Evolutionary conservation across 2,329 filamentous ascomycete genomes (phyloP), one percentile per base, ranked within the genome.

Genomic region (Colletotrichum orchidophilum): DNA sequence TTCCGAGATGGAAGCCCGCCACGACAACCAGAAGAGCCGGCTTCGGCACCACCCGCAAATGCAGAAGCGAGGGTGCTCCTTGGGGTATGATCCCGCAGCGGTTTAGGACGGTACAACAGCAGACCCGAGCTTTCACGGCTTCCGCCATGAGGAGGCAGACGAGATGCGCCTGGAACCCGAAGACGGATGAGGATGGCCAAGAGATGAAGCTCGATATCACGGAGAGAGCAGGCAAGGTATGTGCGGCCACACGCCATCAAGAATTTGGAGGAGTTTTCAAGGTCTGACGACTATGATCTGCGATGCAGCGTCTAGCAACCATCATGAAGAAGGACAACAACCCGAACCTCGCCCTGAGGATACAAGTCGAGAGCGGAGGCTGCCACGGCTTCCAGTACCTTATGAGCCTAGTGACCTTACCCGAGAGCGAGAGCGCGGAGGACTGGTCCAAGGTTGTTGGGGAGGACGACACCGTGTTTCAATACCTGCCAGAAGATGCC

Each of bases 331-430:
- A 91, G 75, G 91, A 93, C 76, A 78, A 80, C 21, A 97, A 97
- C 79, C 94, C 94, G 2, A 87, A 93, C 77, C 89, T 97, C 35
- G 94, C 95, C 27, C 88, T 99, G n/a, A 93, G 96, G 63, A 93
- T 99, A 75, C 92, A 93, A 72, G 95, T 99, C 70, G 95, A 97
- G 78, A 94, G 93, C 67, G 96, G 96, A 74, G 96, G 96, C 66
- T 99, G 96, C 81, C 96, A 99, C 82, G 96, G 96, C 60, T 99
- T 99, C 81, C 96, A 99, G 80, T 99, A 99, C 79, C 85, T 97
- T 57, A 97, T 99, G 94, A 94, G 92, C 18, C 87, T 98, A 4
- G 92, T 94, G 2, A 90, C 88, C 0, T 82, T 92, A 1, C 90
- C 90, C 0, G 72, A 78, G 6, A 76, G 55, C 29, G 63, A 79